A percentile compares a stretch with the other conserved stretches of the same genome.
Conservation (phyloP, 2,329 filamentous ascomycete genomes). For the Capronia americana region DNA sequence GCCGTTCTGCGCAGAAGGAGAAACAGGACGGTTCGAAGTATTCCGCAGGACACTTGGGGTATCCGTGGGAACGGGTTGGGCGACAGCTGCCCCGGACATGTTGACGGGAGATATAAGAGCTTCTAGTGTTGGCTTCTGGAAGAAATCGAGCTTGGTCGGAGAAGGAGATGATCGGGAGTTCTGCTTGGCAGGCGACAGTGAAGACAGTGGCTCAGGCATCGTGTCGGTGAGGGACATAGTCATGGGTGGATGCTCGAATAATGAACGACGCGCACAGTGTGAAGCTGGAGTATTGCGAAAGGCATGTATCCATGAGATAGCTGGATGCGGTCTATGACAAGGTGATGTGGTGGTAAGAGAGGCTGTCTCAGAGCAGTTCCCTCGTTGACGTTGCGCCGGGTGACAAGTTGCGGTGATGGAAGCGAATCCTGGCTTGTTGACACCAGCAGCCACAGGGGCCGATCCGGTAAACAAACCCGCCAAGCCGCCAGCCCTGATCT, state of each 20-base stretch:
- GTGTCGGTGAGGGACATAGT: conserved; percentile 27
- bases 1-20: conserved; percentile 22
- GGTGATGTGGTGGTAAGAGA: conserved; percentile 22
- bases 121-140: conserved; percentile 34
- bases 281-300: conserved; percentile 12
- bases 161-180: conserved; percentile 48
- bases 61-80: conserved; percentile 36
- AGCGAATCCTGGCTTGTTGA: conserved; percentile 10
- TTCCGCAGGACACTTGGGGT: conserved; percentile 39
- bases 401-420: conserved; percentile 21
- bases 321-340: conserved; percentile 23
- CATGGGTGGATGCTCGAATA: conserved; percentile 14
- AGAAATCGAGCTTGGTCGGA: conserved; percentile 41
- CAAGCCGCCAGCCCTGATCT: conserved; percentile 7
- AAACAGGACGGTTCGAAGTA: conserved; percentile 36
- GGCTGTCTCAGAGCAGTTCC: conserved; percentile 3
- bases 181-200: conserved; percentile 51
- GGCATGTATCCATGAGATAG: conserved; percentile 26
- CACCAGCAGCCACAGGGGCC: neutral
- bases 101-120: conserved; percentile 25
- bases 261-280: conserved; percentile 9
- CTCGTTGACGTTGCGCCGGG: conserved; percentile 20
- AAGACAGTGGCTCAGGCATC: conserved; percentile 51
- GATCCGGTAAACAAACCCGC: conserved; percentile 24
- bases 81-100: conserved; percentile 24